These are phyloP conservation scores for Penicillium paneum DNA, from an alignment of 2,329 filamentous ascomycete species.

Conservation along the genomic window DNA sequence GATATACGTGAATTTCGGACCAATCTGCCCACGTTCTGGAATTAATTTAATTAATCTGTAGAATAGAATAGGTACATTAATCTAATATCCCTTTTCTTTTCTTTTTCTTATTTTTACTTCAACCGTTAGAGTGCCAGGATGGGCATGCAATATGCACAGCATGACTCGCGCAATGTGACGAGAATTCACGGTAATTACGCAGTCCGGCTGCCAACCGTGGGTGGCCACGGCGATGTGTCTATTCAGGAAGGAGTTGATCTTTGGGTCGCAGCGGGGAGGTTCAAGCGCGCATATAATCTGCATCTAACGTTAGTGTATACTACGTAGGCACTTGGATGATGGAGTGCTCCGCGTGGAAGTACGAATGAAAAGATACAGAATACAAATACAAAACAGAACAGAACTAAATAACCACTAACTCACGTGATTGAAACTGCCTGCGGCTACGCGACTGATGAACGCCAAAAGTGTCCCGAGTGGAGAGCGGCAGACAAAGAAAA, in stretches of 20 bases:
- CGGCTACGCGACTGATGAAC: constrained; percentile 27
- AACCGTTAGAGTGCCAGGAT: neutral
- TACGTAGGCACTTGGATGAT: no score
- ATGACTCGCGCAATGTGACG: constrained; percentile 10
- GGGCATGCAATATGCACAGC: constrained; percentile 1
- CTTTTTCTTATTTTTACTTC: neutral
- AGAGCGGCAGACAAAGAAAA: constrained; percentile 8
- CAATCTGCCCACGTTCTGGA: constrained; percentile 6
- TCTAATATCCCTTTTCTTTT: no score
- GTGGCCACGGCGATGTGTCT: neutral
- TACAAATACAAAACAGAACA: neutral
- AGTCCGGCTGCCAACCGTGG: neutral
- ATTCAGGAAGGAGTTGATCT: neutral
- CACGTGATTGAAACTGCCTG: constrained; percentile 20
- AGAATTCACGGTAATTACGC: neutral
- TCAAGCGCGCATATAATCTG: neutral
- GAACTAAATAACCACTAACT: neutral
- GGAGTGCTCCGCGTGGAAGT: no score
- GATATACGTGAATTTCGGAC: constrained; percentile 6
- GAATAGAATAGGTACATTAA: no score
- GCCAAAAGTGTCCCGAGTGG: constrained; percentile 6
- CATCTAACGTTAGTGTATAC: neutral
- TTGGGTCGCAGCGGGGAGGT: neutral
- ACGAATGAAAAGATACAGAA: neutral
- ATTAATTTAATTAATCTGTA: neutral